Evolutionary conservation across 345 rosid species (phyloP).

Genomic region (Noccaea caerulescens): DNA sequence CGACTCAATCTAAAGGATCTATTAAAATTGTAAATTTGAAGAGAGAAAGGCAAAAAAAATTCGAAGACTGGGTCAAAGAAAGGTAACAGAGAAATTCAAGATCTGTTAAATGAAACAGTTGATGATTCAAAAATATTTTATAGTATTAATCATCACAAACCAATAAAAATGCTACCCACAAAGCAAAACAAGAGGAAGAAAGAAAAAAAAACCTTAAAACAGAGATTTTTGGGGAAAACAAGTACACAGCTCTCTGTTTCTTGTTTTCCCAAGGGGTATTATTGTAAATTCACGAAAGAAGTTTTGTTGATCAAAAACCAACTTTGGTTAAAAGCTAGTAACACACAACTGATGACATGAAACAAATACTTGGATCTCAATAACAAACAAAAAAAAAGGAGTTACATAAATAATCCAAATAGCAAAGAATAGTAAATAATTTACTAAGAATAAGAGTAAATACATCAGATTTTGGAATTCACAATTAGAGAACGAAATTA

Average conservation of each 20-base stretch:
- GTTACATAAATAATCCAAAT: not conserved
- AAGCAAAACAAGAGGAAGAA: not conserved
- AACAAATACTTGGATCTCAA: conserved; percentile 22
- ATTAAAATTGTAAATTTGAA: conserved; percentile 5
- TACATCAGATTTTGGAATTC: not conserved
- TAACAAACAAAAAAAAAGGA: not conserved
- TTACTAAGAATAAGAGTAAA: not conserved
- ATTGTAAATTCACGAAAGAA: not conserved
- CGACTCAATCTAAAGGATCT: conserved; percentile 15
- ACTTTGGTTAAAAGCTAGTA: not conserved
- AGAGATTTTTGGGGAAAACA: conserved; percentile 3
- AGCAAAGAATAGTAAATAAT: not conserved
- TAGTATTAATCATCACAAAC: not conserved
- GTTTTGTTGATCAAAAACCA: not conserved
- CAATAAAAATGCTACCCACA: conserved; percentile 27
- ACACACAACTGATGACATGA: conserved; percentile 12
- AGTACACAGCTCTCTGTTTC: not conserved
- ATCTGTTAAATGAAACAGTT: not conserved
- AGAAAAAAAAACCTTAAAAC: not conserved
- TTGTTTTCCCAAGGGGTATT: conserved; percentile 24
- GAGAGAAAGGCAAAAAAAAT: not conserved
- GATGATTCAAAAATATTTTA: not conserved
- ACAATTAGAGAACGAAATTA: not conserved
- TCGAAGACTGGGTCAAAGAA: conserved; percentile 28
- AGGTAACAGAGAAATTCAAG: conserved; percentile 2